These are phyloP conservation scores for Halophytophthora polymorphica DNA, from an alignment of 352 stramenopile species.

Conservation along the genomic window DNA sequence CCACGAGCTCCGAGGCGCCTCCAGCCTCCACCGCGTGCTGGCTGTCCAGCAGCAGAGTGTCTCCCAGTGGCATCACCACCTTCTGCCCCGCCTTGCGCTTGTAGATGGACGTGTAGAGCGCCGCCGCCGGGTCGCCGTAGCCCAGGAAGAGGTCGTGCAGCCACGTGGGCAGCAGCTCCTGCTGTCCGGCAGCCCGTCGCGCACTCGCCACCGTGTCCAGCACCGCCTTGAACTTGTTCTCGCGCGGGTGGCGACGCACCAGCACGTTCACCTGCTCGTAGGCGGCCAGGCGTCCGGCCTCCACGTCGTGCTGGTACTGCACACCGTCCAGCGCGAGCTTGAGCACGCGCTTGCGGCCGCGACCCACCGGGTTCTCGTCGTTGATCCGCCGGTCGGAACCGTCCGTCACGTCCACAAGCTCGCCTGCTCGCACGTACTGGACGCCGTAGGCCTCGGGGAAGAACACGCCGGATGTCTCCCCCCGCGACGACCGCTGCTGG, in stretches of 20 bases:
- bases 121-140: constrained; percentile 87
- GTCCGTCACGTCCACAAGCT: constrained; percentile 88
- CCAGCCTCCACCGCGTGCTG: constrained; percentile 43
- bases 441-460: constrained; percentile 92
- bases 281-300: constrained; percentile 43
- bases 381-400: constrained; percentile 59
- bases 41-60: constrained; percentile 39
- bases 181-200: constrained; percentile 23
- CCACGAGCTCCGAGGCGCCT: constrained; percentile 34
- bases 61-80: constrained; percentile 32
- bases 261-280: constrained; percentile 94
- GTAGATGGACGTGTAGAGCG: constrained; percentile 64
- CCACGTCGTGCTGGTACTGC: constrained; percentile 94
- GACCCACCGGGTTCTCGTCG: constrained; percentile 33
- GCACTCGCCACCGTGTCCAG: constrained; percentile 82
- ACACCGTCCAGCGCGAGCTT: constrained; percentile 88
- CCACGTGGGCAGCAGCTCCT: constrained; percentile 87
- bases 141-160: constrained; percentile 94
- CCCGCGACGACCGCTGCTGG: constrained; percentile 10
- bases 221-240: constrained; percentile 96
- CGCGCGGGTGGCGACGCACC: constrained; percentile 79
- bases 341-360: constrained; percentile 83
- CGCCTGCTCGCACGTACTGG: constrained; percentile 56
- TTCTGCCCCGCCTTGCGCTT: constrained; percentile 36
- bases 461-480: constrained; percentile 19